phyloP scores from a whole-genome alignment of 352 stramenopile genomes.

The Pythium pectinolyticum region DNA sequence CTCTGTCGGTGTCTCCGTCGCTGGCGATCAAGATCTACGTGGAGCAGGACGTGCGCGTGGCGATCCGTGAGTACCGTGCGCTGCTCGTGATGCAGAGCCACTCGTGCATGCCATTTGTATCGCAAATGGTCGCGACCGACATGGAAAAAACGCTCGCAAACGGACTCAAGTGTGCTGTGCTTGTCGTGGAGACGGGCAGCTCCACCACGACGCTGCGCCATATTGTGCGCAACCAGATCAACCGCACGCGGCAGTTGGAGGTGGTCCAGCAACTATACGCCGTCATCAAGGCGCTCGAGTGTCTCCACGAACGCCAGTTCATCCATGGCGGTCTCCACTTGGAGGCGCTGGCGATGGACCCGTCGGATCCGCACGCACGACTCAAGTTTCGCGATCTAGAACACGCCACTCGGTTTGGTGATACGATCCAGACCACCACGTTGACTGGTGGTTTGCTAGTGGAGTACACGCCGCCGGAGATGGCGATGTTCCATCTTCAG shows the following conservation, averaged over 20 bases:
- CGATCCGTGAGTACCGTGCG: slow-evolving; percentile 52
- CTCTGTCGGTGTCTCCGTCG: slow-evolving; percentile 19
- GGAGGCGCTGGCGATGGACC: slow-evolving; percentile 39
- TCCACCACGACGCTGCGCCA: slow-evolving; percentile 43
- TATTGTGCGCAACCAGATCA: slow-evolving; percentile 36
- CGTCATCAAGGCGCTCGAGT: slow-evolving; percentile 39
- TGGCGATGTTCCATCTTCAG: slow-evolving; percentile 35
- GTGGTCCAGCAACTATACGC: slow-evolving; percentile 39
- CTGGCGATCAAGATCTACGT: slow-evolving; percentile 56
- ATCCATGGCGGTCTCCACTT: slow-evolving; percentile 56
- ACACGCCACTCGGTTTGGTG: slow-evolving; percentile 37
- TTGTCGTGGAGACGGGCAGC: slow-evolving; percentile 46
- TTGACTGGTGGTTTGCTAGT: no score
- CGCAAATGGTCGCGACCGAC: slow-evolving; percentile 35
- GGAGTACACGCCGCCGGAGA: slow-evolving; percentile 52
- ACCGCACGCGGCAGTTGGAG: slow-evolving; percentile 30
- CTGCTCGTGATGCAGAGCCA: slow-evolving; percentile 42
- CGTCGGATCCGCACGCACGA: slow-evolving; percentile 31
- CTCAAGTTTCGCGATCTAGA: slow-evolving; percentile 58
- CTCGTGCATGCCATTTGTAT: slow-evolving; percentile 31
- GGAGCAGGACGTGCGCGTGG: slow-evolving; percentile 51
- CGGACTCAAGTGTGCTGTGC: slow-evolving; percentile 43
- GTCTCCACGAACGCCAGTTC: slow-evolving; percentile 47
- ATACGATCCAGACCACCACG: slow-evolving; percentile 11
- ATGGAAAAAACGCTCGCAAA: slow-evolving; percentile 27